Evolutionary conservation across 2,329 filamentous ascomycete genomes (phyloP), one percentile per base, ranked within the genome.

Genomic region (Beauveria sp.): DNA sequence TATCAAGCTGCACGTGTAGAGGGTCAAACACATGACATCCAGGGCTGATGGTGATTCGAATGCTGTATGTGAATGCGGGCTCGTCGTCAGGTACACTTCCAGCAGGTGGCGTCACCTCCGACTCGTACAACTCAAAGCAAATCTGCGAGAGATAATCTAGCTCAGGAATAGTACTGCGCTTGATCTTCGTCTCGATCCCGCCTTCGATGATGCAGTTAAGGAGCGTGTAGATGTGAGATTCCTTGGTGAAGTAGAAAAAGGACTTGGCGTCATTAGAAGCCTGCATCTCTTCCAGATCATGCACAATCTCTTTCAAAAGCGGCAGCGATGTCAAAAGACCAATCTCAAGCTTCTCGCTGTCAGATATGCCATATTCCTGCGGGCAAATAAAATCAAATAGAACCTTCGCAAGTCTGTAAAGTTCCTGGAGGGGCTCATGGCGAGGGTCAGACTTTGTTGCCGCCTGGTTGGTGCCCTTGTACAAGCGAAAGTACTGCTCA

Each of bases 191-290:
- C 71, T 96, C 90, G 66, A 99, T 90, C 34, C 95, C 96, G 64
- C 96, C 95, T 74, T 99, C 95, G 28, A 99, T 84, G 67, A 99
- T 98, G 73, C 93, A 98, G 74, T 99, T 99, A 63, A 99, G 84
- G 5, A 99, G 83, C 5, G 95, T 99, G 77, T 99, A 99, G 65
- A 99, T 97, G 73, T 99, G 95, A 0, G 91, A 96, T 76, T 99
- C 95, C 75, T 99, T 99, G 65, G 95, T 99, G 75, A 99, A 99
- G 78, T 99, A 99, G 76, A 98, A 91, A 79, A 98, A 98, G 1
- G 89, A 93, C 72, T 97, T 97, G 50, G 93, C 92, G 67, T 96
- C 90, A 59, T 93, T 88, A 0, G 91, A 96, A 3, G 95, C 93
- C 75, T 99, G 95, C 75, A 98, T 91, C 75, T 98, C 93, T 77